Evolutionary conservation across 192 early-diverging fungal genomes (phyloP), one percentile per base, ranked within the genome.

Genomic region (Entophlyctis helioformis): DNA sequence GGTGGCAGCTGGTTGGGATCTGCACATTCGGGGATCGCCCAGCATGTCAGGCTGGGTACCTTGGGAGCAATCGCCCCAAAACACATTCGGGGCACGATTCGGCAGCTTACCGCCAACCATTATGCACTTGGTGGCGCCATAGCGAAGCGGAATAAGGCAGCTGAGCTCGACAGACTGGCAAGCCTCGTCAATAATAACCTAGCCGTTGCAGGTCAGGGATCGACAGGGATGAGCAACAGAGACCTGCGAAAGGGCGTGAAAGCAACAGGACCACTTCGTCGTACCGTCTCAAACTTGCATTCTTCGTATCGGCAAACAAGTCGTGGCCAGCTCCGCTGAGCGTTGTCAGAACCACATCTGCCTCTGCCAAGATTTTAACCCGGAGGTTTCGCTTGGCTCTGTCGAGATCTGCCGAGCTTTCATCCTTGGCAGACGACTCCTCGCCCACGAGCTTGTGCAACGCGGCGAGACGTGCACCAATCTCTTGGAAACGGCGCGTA

Each of bases 151-250:
- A 56, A 98, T 96, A 51, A 96, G 42, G 5, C 81, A 80, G 19
- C 77, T 74, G 11, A 91, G 66, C 58, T 98, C 94, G 22, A 90
- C 80, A 2, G 86, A 80, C 53, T 98, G 94, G 20, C 89, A 89
- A 0, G 94, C 94, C 59, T 98, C 94, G 54, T 98, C 94, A 44
- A 98, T 85, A 47, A 98, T 92, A 10, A 94, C 84, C 0, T 81
- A 78, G 18, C n/a, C n/a, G n/a, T n/a, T n/a, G n/a, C n/a, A n/a
- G n/a, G n/a, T n/a, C n/a, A n/a, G n/a, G n/a, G n/a, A n/a, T n/a
- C n/a, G n/a, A n/a, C n/a, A n/a, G n/a, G n/a, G n/a, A n/a, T n/a
- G n/a, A n/a, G n/a, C n/a, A n/a, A n/a, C n/a, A n/a, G n/a, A n/a
- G n/a, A n/a, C n/a, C n/a, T n/a, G n/a, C n/a, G n/a, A n/a, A n/a